Evolutionary conservation across 2,329 filamentous ascomycete species (phyloP).

Genomic region (Pseudogymnoascus sp.): DNA sequence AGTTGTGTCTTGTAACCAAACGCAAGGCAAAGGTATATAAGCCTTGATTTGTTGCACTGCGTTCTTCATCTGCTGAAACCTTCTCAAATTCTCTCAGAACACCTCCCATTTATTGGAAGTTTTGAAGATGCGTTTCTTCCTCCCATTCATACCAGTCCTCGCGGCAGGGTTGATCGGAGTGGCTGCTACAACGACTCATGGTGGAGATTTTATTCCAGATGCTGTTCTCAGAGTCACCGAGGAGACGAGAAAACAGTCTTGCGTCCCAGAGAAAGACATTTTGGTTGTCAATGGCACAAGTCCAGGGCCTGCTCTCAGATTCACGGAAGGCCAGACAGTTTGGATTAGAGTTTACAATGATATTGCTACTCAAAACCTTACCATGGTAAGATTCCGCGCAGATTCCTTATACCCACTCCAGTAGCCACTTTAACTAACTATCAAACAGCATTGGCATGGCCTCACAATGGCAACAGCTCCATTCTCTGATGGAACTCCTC

Average conservation of each 20-base stretch:
- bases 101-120: not conserved
- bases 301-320: constrained; percentile 39
- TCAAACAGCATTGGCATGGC: constrained; percentile 47
- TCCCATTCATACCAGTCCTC: not conserved
- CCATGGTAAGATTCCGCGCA: constrained; percentile 34
- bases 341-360: constrained; percentile 51
- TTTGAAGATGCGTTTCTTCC: not conserved
- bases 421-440: not conserved
- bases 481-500: constrained; percentile 45
- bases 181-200: constrained; percentile 14
- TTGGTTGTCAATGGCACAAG: constrained; percentile 42
- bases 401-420: not conserved
- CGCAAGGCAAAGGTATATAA: not conserved
- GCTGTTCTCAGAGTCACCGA: constrained; percentile 35
- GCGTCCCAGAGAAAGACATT: constrained; percentile 32
- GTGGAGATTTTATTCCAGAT: constrained; percentile 31
- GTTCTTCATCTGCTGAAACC: not conserved
- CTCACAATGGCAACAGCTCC: constrained; percentile 41
- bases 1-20: not conserved
- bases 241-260: constrained; percentile 28
- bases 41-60: not conserved
- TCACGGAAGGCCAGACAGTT: constrained; percentile 36
- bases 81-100: not conserved
- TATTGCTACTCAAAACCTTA: constrained; percentile 41
- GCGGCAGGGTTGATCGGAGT: not conserved